phyloP scores from a whole-genome alignment of 306 rosid species.

The Fagus sylvatica region DNA sequence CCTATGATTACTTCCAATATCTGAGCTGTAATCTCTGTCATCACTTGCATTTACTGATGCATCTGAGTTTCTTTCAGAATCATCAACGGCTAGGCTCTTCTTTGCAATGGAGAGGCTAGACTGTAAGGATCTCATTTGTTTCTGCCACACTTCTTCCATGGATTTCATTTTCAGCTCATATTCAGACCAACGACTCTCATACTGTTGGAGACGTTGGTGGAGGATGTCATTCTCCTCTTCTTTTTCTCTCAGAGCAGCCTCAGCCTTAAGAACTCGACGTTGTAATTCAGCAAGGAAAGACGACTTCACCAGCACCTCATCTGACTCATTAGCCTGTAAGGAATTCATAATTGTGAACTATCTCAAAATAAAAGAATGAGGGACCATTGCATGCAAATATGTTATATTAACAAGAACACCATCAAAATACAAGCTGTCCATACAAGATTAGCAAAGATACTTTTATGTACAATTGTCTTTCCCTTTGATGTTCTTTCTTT shows the following conservation, averaged over 20 bases:
- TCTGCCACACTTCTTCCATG: slow-evolving; percentile 99
- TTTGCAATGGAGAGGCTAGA: slow-evolving; percentile 99
- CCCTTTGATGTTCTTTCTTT: neutral
- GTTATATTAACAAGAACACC: neutral
- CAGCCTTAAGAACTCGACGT: slow-evolving; percentile 92
- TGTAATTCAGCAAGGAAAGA: slow-evolving; percentile 90
- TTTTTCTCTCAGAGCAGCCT: slow-evolving; percentile 89
- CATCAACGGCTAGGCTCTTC: slow-evolving; percentile 94
- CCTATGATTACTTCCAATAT: slow-evolving; percentile 59
- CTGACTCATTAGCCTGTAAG: slow-evolving; percentile 67
- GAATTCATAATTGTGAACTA: slow-evolving; percentile 25
- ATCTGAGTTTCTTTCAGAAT: slow-evolving; percentile 86
- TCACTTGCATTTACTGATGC: slow-evolving; percentile 89
- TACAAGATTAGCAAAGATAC: neutral
- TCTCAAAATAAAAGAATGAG: neutral
- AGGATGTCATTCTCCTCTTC: slow-evolving; percentile 99
- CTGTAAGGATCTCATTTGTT: slow-evolving; percentile 96
- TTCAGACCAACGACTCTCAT: slow-evolving; percentile 95
- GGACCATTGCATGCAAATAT: slow-evolving; percentile 9
- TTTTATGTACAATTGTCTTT: neutral
- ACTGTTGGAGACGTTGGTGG: slow-evolving; percentile 92
- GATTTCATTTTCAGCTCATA: slow-evolving; percentile 96
- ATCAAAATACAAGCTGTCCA: neutral
- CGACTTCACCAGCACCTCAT: slow-evolving; percentile 92
- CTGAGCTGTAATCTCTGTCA: slow-evolving; percentile 79